Conservation (phyloP, 345 rosid species). For the Murraya paniculata region DNA sequence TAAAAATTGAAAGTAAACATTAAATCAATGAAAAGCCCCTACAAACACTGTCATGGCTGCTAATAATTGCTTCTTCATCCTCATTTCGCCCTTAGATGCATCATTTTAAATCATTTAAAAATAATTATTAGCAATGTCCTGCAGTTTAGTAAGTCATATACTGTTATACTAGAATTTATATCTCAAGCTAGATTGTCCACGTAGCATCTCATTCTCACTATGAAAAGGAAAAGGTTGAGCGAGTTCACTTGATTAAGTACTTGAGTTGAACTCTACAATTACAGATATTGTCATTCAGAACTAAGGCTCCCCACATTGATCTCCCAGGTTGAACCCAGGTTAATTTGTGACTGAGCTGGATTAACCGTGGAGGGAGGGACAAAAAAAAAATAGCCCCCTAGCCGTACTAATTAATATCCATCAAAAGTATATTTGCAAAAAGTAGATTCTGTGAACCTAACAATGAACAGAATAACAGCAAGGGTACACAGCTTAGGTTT, state of each 20-base stretch:
- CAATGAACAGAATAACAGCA: neutral
- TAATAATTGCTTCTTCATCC: neutral
- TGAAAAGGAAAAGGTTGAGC: neutral
- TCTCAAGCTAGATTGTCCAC: neutral
- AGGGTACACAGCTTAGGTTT: neutral
- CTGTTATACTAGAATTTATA: neutral
- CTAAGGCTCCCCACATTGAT: neutral
- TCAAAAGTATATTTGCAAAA: constrained; percentile 7
- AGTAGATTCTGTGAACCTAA: constrained; percentile 13
- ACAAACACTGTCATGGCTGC: neutral
- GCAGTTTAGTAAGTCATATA: neutral
- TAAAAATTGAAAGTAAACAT: neutral
- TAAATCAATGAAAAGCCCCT: neutral
- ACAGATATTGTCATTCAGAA: neutral
- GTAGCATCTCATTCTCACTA: neutral
- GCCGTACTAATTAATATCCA: neutral
- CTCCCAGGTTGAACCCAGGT: neutral
- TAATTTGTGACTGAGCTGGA: neutral
- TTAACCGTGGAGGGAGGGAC: no score
- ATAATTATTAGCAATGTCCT: neutral
- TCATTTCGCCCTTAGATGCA: neutral
- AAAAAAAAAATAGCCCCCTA: neutral
- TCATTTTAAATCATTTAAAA: neutral
- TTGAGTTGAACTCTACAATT: neutral
- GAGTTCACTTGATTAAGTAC: neutral